Base-by-base conservation (phyloP, 192 early-diverging fungal genomes). In the Dissophora ornata region DNA sequence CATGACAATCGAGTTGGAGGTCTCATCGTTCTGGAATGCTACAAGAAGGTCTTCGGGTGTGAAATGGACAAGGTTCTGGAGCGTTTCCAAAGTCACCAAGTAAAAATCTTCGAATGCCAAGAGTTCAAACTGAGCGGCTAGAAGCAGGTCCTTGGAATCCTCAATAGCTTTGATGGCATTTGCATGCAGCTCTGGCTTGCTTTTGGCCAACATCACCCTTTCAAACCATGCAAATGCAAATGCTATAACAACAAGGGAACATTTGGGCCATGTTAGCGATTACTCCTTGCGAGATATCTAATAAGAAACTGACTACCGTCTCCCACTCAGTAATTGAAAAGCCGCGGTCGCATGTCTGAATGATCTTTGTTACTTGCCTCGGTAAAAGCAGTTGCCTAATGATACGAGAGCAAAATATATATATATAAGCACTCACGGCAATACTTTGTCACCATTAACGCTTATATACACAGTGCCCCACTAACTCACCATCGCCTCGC, bases 161-260 rank as follows among this genome's bases (percentile, higher is more conserved):
- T 85, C 57, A 4, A 89, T 65, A 32, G 60, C 52, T 2, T 58
- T 63, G 7, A 85, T 40, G 9, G 77, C 80, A 21, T 59, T 28
- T 4, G 55, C 34, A 32, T 67, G 70, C 18, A 79, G 24, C 38
- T 50, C 45, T 13, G 60, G 62, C 25, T 70, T 62, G 22, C 44
- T 32, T 48, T 55, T 68, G 22, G 65, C 64, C n/a, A 83, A 38
- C 61, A 82, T 58, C 13, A 82, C 60, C 30, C 83, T 65, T 62
- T 87, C 88, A 56, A 89, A 89, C 86, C 86, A 89, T 5, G 88
- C 88, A 81, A 87, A 89, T 15, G 77, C 83, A 64, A 89, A 81
- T 6, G 88, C 87, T 88, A 59, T 6, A 38, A 13, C 6, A 9
- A 38, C 6, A 38, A 38, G 13, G 36, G 36, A 38, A 38, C 13